These are phyloP conservation scores for Clavispora phyllophila DNA, from an alignment of 805 yeast genomes.

Conservation along the genomic window DNA sequence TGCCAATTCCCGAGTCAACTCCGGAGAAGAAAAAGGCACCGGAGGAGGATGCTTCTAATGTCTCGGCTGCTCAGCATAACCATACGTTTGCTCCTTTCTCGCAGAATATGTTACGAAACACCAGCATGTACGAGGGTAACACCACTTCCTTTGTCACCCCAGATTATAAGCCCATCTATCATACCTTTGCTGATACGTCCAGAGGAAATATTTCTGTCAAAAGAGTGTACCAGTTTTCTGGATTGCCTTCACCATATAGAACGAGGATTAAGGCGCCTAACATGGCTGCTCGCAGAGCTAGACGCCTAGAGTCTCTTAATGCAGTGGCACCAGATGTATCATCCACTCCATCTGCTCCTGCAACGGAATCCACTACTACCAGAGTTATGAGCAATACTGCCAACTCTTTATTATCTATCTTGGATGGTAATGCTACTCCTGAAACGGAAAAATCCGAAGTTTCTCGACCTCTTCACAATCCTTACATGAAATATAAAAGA, in stretches of 20 bases:
- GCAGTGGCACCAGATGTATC: not conserved
- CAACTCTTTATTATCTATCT: slow-evolving; percentile 41
- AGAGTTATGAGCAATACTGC: slow-evolving; percentile 44
- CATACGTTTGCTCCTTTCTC: slow-evolving; percentile 20
- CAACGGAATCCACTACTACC: slow-evolving; percentile 4
- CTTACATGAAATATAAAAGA: slow-evolving; percentile 10
- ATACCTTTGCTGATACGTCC: slow-evolving; percentile 23
- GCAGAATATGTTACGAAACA: slow-evolving; percentile 25
- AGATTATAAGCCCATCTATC: slow-evolving; percentile 36
- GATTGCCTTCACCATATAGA: slow-evolving; percentile 40
- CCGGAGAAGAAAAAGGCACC: not conserved
- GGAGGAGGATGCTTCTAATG: not conserved
- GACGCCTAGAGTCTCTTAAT: slow-evolving; percentile 7
- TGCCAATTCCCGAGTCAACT: slow-evolving; percentile 10
- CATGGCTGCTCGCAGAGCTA: slow-evolving; percentile 11
- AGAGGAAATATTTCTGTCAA: slow-evolving; percentile 30
- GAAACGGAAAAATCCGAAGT: not conserved
- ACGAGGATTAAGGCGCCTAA: slow-evolving; percentile 35
- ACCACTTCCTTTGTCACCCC: slow-evolving; percentile 24
- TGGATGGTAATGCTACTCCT: slow-evolving; percentile 22
- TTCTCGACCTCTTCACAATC: slow-evolving; percentile 13
- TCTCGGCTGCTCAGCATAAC: slow-evolving; percentile 1
- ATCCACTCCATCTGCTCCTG: slow-evolving; percentile 1
- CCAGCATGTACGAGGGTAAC: slow-evolving; percentile 14
- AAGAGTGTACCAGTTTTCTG: slow-evolving; percentile 42